These are phyloP conservation scores for Corylus americana DNA, from an alignment of 306 rosid genomes.

Conservation along the genomic window DNA sequence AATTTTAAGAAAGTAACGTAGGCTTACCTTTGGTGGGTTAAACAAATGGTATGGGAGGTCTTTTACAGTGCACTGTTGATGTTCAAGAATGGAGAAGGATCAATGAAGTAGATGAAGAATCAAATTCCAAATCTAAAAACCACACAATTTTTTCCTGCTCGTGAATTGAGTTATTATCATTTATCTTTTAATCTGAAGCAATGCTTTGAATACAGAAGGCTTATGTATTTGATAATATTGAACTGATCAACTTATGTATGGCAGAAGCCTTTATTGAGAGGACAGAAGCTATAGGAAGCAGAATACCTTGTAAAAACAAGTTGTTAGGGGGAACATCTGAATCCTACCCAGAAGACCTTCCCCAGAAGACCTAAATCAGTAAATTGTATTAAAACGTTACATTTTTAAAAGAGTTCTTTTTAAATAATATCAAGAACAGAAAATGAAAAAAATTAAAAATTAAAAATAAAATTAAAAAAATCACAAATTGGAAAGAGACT, in stretches of 20 bases:
- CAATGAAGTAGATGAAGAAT: neutral
- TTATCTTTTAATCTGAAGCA: conserved; percentile 13
- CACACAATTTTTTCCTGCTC: conserved; percentile 5
- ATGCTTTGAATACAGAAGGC: conserved; percentile 18
- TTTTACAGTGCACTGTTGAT: neutral
- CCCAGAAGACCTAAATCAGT: too few relatives aligned
- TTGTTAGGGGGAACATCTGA: too few relatives aligned
- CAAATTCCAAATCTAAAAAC: neutral
- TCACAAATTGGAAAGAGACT: neutral
- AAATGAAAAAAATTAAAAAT: neutral
- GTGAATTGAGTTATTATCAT: conserved; percentile 14
- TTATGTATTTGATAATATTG: conserved; percentile 6
- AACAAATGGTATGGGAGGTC: conserved; percentile 16
- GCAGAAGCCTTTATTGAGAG: conserved; percentile 17
- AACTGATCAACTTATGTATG: conserved; percentile 17
- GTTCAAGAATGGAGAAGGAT: neutral
- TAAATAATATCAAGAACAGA: neutral
- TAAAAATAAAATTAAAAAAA: neutral
- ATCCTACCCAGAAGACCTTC: too few relatives aligned
- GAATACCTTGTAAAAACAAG: neutral
- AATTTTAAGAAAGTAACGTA: conserved; percentile 11
- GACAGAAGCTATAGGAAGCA: conserved; percentile 13
- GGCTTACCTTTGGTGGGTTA: conserved; percentile 24
- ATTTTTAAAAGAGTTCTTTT: too few relatives aligned
- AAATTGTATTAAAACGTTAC: too few relatives aligned